A percentile compares a stretch with the other conserved stretches of the same genome.
phyloP scores from a whole-genome alignment of 106 monocot genomes.

The Iris macrosiphon region DNA sequence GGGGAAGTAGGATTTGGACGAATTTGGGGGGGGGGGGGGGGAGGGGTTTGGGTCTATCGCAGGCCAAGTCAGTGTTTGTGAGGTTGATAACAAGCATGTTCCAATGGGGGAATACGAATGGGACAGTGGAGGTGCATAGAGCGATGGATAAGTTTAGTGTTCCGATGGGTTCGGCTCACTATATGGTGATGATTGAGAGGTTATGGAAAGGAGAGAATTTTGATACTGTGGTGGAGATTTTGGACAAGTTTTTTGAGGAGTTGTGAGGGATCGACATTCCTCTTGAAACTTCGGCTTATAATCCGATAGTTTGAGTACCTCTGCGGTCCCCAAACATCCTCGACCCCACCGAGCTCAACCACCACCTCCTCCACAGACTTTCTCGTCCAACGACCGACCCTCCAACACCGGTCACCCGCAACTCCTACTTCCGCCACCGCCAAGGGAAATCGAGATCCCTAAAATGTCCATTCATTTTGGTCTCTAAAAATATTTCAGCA shows the following conservation, averaged over 20 bases:
- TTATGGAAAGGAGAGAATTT: constrained; percentile 47
- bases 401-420: too few species aligned
- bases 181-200: constrained; percentile 54
- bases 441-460: too few species aligned
- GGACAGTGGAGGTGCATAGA: constrained; percentile 47
- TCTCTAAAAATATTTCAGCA: too few species aligned
- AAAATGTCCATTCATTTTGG: too few species aligned
- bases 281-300: constrained; percentile 57
- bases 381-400: too few species aligned
- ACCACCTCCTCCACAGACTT: too few species aligned
- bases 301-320: constrained; percentile 71
- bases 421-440: too few species aligned
- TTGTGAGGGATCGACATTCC: constrained; percentile 30
- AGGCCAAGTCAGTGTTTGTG: constrained; percentile 60
- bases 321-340: too few species aligned
- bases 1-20: too few species aligned
- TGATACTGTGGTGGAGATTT: constrained; percentile 41
- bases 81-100: constrained; percentile 58
- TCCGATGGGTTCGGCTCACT: constrained; percentile 37
- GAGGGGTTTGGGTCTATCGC: too few species aligned
- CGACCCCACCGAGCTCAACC: too few species aligned
- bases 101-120: constrained; percentile 42
- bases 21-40: too few species aligned
- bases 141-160: constrained; percentile 43
- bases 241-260: constrained; percentile 62